Conservation (phyloP, 208 protist genomes). For the Wallacemonas sp. region DNA sequence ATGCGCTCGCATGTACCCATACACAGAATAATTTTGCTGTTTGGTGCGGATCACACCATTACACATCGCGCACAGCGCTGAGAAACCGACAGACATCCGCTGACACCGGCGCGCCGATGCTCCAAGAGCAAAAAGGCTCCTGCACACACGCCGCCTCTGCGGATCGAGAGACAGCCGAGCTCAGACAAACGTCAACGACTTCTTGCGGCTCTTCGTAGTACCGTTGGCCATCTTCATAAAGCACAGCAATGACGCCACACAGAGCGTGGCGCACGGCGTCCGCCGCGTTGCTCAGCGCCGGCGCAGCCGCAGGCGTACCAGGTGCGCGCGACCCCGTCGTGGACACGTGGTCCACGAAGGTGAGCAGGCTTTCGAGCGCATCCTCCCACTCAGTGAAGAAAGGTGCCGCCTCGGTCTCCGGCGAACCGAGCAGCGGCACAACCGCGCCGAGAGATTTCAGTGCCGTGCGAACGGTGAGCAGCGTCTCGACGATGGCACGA, state of each 20-base stretch:
- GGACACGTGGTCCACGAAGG: slow-evolving; percentile 20
- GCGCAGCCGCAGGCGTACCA: background rate
- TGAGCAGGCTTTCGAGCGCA: slow-evolving; percentile 46
- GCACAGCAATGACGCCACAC: slow-evolving; percentile 5
- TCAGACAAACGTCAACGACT: too few species aligned
- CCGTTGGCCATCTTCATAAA: slow-evolving; percentile 15
- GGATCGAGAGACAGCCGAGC: too few species aligned
- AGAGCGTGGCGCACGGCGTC: slow-evolving; percentile 23
- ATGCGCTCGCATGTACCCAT: too few species aligned
- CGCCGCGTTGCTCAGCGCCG: background rate
- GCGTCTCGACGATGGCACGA: too few species aligned
- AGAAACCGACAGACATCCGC: slow-evolving; percentile 7
- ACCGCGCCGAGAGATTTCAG: background rate
- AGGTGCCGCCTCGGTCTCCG: background rate
- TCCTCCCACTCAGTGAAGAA: slow-evolving; percentile 40
- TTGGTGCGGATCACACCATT: too few species aligned
- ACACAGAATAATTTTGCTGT: too few species aligned
- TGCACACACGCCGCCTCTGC: background rate
- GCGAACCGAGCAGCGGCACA: background rate
- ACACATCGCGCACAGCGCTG: too few species aligned
- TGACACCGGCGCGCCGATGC: slow-evolving; percentile 19
- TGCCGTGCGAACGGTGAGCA: background rate
- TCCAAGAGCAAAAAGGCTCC: slow-evolving; percentile 28
- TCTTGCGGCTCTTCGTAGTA: slow-evolving; percentile 18
- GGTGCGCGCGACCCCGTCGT: background rate